Percentiles rank a stretch among this genome's conserved stretches.
Evolutionary conservation across 768 basidiomycete species (phyloP).

Genomic region (Naganishia kalamii): DNA sequence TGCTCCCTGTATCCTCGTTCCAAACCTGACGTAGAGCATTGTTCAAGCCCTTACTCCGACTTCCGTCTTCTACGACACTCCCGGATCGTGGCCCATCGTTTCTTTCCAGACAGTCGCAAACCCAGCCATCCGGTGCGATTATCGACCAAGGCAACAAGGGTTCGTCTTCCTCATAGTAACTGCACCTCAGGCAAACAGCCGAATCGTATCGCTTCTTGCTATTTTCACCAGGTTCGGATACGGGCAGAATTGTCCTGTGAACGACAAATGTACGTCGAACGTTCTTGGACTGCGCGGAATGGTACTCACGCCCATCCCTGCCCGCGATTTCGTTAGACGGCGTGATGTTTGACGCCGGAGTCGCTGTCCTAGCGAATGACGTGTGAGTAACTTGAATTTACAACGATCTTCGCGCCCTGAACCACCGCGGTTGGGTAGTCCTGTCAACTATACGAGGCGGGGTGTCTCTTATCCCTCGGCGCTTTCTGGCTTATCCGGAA

Average conservation of each 20-base stretch:
- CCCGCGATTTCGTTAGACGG: background rate
- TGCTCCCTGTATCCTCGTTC: background rate
- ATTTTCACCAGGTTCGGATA: background rate
- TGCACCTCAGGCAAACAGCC: too few species aligned
- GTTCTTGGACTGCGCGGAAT: too few species aligned
- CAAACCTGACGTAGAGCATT: background rate
- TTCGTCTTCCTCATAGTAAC: background rate
- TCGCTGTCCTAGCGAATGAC: background rate
- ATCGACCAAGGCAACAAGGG: background rate
- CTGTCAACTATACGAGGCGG: background rate
- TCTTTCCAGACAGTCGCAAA: background rate
- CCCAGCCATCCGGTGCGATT: background rate
- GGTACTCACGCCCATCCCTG: background rate
- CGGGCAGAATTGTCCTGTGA: background rate
- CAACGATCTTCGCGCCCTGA: background rate
- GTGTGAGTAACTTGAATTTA: background rate
- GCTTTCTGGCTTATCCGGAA: background rate
- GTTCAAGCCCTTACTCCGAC: slow-evolving; percentile 11
- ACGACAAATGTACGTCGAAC: slow-evolving; percentile 5
- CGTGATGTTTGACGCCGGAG: slow-evolving; percentile 9
- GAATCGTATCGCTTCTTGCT: background rate
- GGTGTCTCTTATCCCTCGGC: background rate
- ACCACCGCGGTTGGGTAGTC: background rate
- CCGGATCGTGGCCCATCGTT: background rate
- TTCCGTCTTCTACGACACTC: background rate